Percentiles rank a stretch among this genome's conserved stretches.
These are phyloP conservation scores for Eucalyptus lansdowneana DNA, from an alignment of 345 rosid species.

Conservation along the genomic window DNA sequence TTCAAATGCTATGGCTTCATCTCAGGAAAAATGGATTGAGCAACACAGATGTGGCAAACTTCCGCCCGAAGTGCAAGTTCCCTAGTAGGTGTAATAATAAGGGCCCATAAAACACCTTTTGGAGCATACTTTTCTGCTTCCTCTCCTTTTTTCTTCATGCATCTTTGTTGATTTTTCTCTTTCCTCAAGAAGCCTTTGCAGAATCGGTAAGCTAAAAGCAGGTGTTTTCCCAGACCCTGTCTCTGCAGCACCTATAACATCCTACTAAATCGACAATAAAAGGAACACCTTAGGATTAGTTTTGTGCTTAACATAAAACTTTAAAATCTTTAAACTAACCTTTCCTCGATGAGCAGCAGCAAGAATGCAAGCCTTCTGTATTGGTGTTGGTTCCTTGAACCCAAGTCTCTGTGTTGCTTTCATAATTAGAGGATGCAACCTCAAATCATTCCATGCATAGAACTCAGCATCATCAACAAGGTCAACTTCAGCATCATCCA, in stretches of 20 bases:
- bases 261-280: conserved; percentile 29
- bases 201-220: conserved; percentile 91
- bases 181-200: conserved; percentile 88
- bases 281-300: not conserved
- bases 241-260: conserved; percentile 93
- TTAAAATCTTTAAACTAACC: conserved; percentile 26
- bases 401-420: conserved; percentile 59
- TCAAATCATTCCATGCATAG: conserved; percentile 69
- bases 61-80: conserved; percentile 83
- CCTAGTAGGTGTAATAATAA: conserved; percentile 85
- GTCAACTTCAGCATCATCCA: conserved; percentile 26
- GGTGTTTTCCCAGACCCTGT: conserved; percentile 97
- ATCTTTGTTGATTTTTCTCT: conserved; percentile 45
- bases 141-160: conserved; percentile 41
- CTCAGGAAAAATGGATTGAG: not conserved
- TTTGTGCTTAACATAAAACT: not conserved
- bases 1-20: not conserved
- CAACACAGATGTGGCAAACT: not conserved
- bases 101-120: conserved; percentile 61
- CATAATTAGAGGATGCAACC: conserved; percentile 79
- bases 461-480: conserved; percentile 41
- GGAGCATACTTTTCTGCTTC: conserved; percentile 60
- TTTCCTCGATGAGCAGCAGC: conserved; percentile 94
- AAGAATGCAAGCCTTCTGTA: conserved; percentile 82
- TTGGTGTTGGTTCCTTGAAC: conserved; percentile 82